A percentile compares a stretch with the other conserved stretches of the same genome.
phyloP scores from a whole-genome alignment of 129 eudicot genomes.

The Tagetes erecta region DNA sequence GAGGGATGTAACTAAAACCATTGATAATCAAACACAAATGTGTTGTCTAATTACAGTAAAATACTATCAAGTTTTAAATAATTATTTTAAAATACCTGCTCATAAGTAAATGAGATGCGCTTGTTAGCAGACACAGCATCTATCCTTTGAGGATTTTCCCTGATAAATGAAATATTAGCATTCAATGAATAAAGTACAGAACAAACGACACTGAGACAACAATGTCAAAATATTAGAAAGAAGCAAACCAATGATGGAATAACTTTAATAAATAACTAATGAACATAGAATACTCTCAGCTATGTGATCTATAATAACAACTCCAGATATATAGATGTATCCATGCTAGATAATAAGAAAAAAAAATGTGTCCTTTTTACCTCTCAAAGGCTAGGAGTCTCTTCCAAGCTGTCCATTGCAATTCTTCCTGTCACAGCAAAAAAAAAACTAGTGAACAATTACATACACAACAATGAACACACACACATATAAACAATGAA shows the following conservation, averaged over 20 bases:
- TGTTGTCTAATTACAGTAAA: slow-evolving; percentile 10
- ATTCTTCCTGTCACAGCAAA: slow-evolving; percentile 71
- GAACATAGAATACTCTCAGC: neutral
- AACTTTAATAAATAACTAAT: neutral
- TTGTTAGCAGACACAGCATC: slow-evolving; percentile 77
- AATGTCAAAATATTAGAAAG: neutral
- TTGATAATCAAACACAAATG: slow-evolving; percentile 7
- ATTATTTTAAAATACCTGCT: slow-evolving; percentile 60
- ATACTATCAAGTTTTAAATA: slow-evolving; percentile 7
- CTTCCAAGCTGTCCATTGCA: slow-evolving; percentile 96
- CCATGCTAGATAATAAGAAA: slow-evolving; percentile 19
- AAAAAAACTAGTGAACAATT: slow-evolving; percentile 15
- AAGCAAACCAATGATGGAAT: slow-evolving; percentile 12
- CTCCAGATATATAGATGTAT: neutral
- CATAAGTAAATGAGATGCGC: slow-evolving; percentile 84
- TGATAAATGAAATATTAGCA: slow-evolving; percentile 33
- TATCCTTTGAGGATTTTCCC: slow-evolving; percentile 98
- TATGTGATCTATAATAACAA: slow-evolving; percentile 8
- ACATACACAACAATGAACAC: neutral
- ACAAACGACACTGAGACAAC: slow-evolving; percentile 1
- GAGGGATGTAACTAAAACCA: slow-evolving; percentile 7
- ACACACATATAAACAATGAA: neutral
- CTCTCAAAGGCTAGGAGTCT: slow-evolving; percentile 79
- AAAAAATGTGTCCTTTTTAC: slow-evolving; percentile 43
- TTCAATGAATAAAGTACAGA: slow-evolving; percentile 4